phyloP scores from a whole-genome alignment of 805 yeast species.

The Lipomyces lipofer region DNA sequence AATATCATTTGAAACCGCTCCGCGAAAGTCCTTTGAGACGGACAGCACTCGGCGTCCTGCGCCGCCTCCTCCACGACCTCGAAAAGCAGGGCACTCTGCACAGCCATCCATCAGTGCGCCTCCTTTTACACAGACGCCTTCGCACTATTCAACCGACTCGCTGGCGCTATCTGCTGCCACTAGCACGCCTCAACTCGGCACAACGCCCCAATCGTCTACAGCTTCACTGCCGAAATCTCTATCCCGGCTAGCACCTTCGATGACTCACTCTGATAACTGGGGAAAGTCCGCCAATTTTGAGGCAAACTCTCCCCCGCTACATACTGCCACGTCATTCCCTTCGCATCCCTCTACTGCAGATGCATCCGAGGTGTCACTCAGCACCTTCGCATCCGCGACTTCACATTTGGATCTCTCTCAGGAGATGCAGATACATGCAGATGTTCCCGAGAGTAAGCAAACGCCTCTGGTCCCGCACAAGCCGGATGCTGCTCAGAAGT shows the following conservation, averaged over 20 bases:
- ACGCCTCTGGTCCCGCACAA: not conserved
- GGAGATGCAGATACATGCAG: not conserved
- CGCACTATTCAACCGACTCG: not conserved
- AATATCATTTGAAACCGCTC: not conserved
- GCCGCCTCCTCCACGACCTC: conserved; percentile 29
- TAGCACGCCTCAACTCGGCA: not conserved
- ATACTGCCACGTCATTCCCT: no score
- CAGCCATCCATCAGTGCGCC: not conserved
- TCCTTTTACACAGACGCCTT: not conserved
- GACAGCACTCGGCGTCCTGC: conserved; percentile 14
- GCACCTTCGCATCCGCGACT: conserved; percentile 7
- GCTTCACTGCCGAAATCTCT: not conserved
- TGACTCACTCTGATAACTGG: not conserved
- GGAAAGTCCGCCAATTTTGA: no score
- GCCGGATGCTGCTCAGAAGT: no score
- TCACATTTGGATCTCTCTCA: not conserved
- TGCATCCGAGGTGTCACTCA: not conserved
- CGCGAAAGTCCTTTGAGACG: conserved; percentile 5
- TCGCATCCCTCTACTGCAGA: not conserved
- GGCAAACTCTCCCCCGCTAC: no score
- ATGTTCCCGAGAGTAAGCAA: not conserved
- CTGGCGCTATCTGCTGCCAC: not conserved
- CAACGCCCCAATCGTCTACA: not conserved
- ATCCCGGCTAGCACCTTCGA: not conserved
- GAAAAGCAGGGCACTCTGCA: conserved; percentile 4